Base-by-base conservation (phyloP, 371 early-diverging fungal genomes). In the Apophysomyces ossiformis region DNA sequence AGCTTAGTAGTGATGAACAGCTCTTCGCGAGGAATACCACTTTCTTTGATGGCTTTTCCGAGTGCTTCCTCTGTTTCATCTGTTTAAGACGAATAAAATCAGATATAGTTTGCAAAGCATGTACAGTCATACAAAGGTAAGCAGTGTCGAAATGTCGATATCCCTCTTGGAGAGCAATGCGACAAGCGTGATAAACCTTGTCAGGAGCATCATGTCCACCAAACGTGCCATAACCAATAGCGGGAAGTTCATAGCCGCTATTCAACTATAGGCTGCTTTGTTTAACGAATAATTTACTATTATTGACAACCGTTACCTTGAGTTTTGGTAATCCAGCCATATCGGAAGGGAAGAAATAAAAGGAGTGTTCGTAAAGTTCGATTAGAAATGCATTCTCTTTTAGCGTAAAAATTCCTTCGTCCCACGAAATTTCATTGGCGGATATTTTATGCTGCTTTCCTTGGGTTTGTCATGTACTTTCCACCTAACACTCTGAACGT, bases 61-160 rank as follows among this genome's bases (percentile, higher is more conserved):
- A 95, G 82, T 39, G 90, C 91, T 38, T 83, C 78, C 77, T 97
- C 96, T 74, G 77, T 79, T 41, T 69, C 66, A 54, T 80, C 80
- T 80, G 67, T 36, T 26, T 26, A 44, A n/a, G 13, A 44, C 5
- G 7, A 63, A 16, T 26, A 44, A 3, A n/a, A n/a, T 18, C 2
- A 32, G 38, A 6, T 2, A 4, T 37, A 46, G 32, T 21, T 15
- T 57, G 41, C 15, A 46, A 58, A 58, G 50, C 43, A 56, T 38
- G 18, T 21, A 13, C 18, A 70, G 32, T 26, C 75, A 63, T 75
- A 78, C 82, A 81, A 13, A 66, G 21, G 67, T 75, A 83, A 16
- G 80, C 83, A 9, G 83, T 79, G 41, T 83, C 83, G 64, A 83
- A 70, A 43, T 78, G 78, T 37, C 67, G 74, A 58, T 79, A 79